Conservation (phyloP, 148 eudicot genomes). For the Vaccinium myrtillus region DNA sequence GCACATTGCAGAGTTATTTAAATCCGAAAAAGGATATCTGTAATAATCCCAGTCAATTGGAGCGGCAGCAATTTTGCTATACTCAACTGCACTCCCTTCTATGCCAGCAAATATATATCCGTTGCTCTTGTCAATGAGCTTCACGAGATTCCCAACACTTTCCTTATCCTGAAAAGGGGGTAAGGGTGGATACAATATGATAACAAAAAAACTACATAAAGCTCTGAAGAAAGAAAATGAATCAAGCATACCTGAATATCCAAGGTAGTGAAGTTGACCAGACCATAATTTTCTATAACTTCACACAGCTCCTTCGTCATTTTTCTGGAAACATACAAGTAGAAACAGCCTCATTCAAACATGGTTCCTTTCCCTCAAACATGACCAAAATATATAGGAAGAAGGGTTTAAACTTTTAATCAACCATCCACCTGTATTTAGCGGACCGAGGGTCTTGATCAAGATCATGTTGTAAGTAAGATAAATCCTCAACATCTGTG, state of each 20-base stretch:
- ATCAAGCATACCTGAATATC: constrained; percentile 76
- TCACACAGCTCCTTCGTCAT: constrained; percentile 88
- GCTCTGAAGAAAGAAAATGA: constrained; percentile 1
- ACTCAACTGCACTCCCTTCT: constrained; percentile 79
- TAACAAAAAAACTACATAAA: constrained; percentile 8
- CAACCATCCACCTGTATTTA: constrained; percentile 59
- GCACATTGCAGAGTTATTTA: background rate
- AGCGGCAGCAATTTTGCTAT: constrained; percentile 89
- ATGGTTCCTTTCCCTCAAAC: background rate
- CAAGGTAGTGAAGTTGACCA: constrained; percentile 81
- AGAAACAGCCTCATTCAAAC: constrained; percentile 1
- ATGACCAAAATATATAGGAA: background rate
- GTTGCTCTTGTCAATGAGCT: constrained; percentile 83
- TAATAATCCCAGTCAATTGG: constrained; percentile 86
- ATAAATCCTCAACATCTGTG: constrained; percentile 88
- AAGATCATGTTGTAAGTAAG: constrained; percentile 68
- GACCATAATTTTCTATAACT: constrained; percentile 64
- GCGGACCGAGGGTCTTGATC: constrained; percentile 84
- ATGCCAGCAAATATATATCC: constrained; percentile 84
- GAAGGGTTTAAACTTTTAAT: constrained; percentile 2
- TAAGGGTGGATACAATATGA: background rate
- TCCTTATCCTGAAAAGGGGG: constrained; percentile 72
- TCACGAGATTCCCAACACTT: constrained; percentile 87
- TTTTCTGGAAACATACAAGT: constrained; percentile 50
- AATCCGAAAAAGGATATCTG: constrained; percentile 69